Evolutionary conservation across 2,329 filamentous ascomycete species (phyloP), one percentile per base, ranked within the genome.

Genomic region (Aspergillus ruber): DNA sequence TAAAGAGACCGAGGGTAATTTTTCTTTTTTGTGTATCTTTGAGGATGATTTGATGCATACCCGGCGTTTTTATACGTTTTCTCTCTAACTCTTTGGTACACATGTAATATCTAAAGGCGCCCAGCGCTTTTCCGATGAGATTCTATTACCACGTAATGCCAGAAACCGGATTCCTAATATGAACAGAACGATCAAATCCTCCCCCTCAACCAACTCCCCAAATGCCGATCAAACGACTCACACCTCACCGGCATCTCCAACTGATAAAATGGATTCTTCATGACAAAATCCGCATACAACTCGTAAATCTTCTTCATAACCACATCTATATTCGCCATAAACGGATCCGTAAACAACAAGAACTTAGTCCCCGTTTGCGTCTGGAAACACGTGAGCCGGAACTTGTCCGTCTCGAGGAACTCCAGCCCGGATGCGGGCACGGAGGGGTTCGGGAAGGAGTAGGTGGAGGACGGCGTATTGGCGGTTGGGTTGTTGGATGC

Each of bases 221-320:
- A 68, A 68, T 88, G 88, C 59, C 90, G 79, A 68, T 98, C 93
- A 73, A 96, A 98, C 59, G 89, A 86, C 64, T 97, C 93, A 71
- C 93, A 95, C 52, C 93, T 79, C 46, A 98, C 83, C 6, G 93
- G 93, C 90, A 97, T 98, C 74, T 98, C 93, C 48, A 95, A 77
- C 63, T 93, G 90, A 72, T 97, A 97, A 65, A 98, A 98, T 1
- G 93, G 93, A 68, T 98, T 98, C 78, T 97, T 98, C 89, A 96
- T 97, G 58, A 98, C 93, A 67, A 88, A 97, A 70, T 98, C 93
- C 44, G 88, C 81, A 73, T 97, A 98, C 45, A 97, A 73, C 67
- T 97, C 93, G 68, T 98, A 97, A 60, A 96, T 85, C 67, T 83
- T 86, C 64, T 83, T 80, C 58, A 95, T 84, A 40, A 91, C 85